phyloP scores from a whole-genome alignment of 78 protist species.

The Dictyostelium capitatum region DNA sequence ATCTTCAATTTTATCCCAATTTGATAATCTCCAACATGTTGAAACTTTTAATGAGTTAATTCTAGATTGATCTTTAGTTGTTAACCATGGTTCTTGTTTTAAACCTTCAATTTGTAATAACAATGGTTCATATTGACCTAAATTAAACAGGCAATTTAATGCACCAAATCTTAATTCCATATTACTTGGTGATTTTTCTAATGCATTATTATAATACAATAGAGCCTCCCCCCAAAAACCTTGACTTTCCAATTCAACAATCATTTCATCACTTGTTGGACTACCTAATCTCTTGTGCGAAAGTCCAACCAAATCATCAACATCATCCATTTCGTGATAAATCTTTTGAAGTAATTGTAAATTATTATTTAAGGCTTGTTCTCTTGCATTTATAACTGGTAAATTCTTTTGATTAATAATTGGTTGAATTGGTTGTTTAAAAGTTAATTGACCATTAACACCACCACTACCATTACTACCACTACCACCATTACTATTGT shows the following conservation, averaged over 20 bases:
- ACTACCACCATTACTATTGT: no score
- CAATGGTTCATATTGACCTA: conserved; percentile 56
- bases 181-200: not conserved
- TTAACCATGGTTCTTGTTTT: not conserved
- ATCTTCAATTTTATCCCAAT: conserved; percentile 52
- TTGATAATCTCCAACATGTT: conserved; percentile 67
- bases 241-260: conserved; percentile 48
- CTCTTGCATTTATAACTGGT: not conserved
- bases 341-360: conserved; percentile 28
- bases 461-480: no score
- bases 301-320: conserved; percentile 53
- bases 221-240: conserved; percentile 66
- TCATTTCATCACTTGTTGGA: conserved; percentile 27
- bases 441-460: not conserved
- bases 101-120: conserved; percentile 46
- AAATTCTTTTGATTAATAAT: not conserved
- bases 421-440: not conserved
- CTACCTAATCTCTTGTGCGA: not conserved
- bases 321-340: conserved; percentile 60
- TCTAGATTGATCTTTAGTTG: not conserved
- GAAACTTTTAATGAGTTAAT: conserved; percentile 6
- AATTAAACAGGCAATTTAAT: conserved; percentile 38
- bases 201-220: conserved; percentile 48
- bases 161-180: conserved; percentile 20
- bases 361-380: conserved; percentile 25